A percentile compares a stretch with the other conserved stretches of the same genome.
These are phyloP conservation scores for Gastrolobium villosum DNA, from an alignment of 306 rosid genomes.

Conservation along the genomic window DNA sequence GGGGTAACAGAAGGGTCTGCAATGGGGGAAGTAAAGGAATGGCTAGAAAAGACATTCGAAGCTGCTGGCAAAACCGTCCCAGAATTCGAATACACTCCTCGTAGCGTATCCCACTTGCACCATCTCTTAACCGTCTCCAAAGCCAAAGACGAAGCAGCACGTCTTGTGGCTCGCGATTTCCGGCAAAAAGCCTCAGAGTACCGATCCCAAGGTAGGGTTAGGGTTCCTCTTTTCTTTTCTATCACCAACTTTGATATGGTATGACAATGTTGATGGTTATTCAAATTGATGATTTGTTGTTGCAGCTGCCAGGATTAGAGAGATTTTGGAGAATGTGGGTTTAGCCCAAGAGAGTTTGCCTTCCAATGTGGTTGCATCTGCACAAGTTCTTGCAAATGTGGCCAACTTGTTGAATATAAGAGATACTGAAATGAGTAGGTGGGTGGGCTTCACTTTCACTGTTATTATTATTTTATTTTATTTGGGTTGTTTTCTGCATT, in stretches of 20 bases:
- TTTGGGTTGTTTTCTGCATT: not conserved
- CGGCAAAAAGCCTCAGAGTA: constrained; percentile 89
- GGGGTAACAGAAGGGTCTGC: constrained; percentile 49
- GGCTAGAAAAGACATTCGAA: constrained; percentile 79
- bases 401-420: constrained; percentile 92
- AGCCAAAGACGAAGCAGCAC: constrained; percentile 87
- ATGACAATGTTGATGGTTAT: not conserved
- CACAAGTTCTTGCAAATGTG: constrained; percentile 89
- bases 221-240: not conserved
- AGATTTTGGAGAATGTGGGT: constrained; percentile 92
- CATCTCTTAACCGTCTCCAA: constrained; percentile 76
- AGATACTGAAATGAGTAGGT: constrained; percentile 97
- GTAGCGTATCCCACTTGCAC: constrained; percentile 76
- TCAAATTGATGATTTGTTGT: constrained; percentile 9
- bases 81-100: constrained; percentile 87
- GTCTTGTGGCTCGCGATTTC: constrained; percentile 83
- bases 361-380: constrained; percentile 77
- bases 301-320: constrained; percentile 89
- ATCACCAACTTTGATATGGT: not conserved
- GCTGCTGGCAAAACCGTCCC: constrained; percentile 86
- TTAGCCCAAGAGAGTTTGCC: constrained; percentile 90
- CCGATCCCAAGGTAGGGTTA: constrained; percentile 83
- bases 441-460: constrained; percentile 46
- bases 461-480: not conserved
- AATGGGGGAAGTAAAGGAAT: constrained; percentile 71